phyloP scores from a whole-genome alignment of 2,329 filamentous ascomycete genomes.

The Diaporthe sp. region DNA sequence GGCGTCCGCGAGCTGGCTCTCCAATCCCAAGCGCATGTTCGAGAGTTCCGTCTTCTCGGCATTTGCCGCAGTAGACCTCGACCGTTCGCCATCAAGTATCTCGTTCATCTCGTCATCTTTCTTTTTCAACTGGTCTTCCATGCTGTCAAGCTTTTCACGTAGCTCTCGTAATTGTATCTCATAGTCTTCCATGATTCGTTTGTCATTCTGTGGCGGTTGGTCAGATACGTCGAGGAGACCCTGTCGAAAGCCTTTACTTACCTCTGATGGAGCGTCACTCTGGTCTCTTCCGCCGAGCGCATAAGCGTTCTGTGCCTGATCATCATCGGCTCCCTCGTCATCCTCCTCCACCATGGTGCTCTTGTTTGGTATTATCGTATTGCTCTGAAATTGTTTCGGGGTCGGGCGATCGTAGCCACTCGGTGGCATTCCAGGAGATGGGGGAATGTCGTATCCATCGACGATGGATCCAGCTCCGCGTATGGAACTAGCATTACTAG shows the following conservation, averaged over 20 bases:
- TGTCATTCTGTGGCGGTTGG: conserved; percentile 65
- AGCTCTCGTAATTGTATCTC: conserved; percentile 82
- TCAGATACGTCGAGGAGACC: neutral
- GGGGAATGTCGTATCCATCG: conserved; percentile 66
- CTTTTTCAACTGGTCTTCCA: conserved; percentile 76
- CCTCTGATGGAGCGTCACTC: conserved; percentile 54
- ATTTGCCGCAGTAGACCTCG: conserved; percentile 62
- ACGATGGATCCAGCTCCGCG: conserved; percentile 52
- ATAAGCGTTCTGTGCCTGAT: conserved; percentile 73
- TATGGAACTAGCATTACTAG: conserved; percentile 74
- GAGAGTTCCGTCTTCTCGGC: conserved; percentile 79
- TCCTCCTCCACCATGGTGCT: conserved; percentile 98
- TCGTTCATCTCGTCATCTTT: conserved; percentile 78
- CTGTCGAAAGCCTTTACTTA: conserved; percentile 41
- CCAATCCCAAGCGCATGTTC: conserved; percentile 74
- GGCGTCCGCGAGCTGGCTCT: conserved; percentile 80
- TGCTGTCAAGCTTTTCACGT: conserved; percentile 76
- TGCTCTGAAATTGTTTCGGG: conserved; percentile 92
- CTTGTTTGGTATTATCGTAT: conserved; percentile 97
- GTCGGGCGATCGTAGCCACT: conserved; percentile 81
- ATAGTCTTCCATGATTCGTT: conserved; percentile 82
- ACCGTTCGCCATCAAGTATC: conserved; percentile 70
- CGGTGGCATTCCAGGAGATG: conserved; percentile 69
- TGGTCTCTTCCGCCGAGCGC: conserved; percentile 43
- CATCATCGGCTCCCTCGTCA: conserved; percentile 75